Percentiles rank a stretch among this genome's conserved stretches.
These are phyloP conservation scores for Coleophoma crateriformis DNA, from an alignment of 2,329 filamentous ascomycete species.

Conservation along the genomic window DNA sequence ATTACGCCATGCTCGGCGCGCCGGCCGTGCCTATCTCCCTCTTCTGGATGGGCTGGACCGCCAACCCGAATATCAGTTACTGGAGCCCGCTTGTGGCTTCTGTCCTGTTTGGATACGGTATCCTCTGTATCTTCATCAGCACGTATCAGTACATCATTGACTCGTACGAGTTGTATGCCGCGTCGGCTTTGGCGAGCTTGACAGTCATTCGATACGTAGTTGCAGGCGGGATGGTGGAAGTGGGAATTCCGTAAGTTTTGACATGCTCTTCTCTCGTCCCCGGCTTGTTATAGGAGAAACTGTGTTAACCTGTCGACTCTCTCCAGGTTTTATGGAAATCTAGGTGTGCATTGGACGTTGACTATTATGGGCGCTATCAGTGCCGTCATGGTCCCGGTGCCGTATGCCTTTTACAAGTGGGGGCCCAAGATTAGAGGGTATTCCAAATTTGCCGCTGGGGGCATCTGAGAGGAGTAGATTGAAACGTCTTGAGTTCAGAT, in stretches of 20 bases:
- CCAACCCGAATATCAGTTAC: slow-evolving; percentile 29
- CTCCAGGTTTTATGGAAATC: slow-evolving; percentile 25
- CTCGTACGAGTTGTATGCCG: slow-evolving; percentile 30
- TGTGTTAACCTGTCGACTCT: too few species aligned
- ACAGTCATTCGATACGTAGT: slow-evolving; percentile 33
- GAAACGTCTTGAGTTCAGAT: background rate
- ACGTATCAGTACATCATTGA: slow-evolving; percentile 39
- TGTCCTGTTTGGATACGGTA: slow-evolving; percentile 32
- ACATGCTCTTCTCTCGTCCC: too few species aligned
- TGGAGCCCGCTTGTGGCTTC: slow-evolving; percentile 35
- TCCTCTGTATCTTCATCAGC: slow-evolving; percentile 34
- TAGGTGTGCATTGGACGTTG: slow-evolving; percentile 32
- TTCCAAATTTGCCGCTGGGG: background rate
- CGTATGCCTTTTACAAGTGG: slow-evolving; percentile 32
- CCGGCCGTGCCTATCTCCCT: slow-evolving; percentile 33
- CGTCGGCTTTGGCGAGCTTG: slow-evolving; percentile 29
- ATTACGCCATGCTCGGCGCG: slow-evolving; percentile 33
- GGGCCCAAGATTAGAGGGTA: slow-evolving; percentile 14
- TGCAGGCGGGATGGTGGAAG: slow-evolving; percentile 28
- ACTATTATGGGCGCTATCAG: slow-evolving; percentile 32
- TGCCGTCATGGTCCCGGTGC: slow-evolving; percentile 31
- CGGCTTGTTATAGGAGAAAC: too few species aligned
- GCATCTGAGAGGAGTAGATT: background rate
- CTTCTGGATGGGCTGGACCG: slow-evolving; percentile 42
- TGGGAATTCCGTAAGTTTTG: slow-evolving; percentile 15